A percentile compares a stretch with the other conserved stretches of the same genome.
These are phyloP conservation scores for Metarhizium sp. DNA, from an alignment of 2,329 filamentous ascomycete species.

Conservation along the genomic window DNA sequence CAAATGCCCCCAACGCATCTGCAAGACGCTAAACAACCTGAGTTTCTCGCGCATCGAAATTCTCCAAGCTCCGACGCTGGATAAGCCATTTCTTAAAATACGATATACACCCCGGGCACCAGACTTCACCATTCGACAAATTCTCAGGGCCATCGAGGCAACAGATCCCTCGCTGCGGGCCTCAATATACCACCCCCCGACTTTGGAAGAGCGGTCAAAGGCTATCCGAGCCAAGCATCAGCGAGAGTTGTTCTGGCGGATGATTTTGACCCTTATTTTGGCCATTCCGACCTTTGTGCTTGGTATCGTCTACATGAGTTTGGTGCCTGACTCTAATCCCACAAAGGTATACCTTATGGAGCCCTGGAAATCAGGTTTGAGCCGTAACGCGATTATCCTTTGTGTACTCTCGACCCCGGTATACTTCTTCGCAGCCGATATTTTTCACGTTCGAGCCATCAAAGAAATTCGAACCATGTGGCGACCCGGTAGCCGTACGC, in stretches of 20 bases:
- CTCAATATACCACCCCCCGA: constrained; percentile 69
- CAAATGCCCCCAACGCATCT: constrained; percentile 55
- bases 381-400: constrained; percentile 67
- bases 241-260: constrained; percentile 57
- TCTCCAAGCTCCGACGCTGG: constrained; percentile 42
- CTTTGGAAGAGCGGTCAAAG: constrained; percentile 72
- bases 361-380: constrained; percentile 63
- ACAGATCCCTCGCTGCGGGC: constrained; percentile 58
- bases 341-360: constrained; percentile 59
- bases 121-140: constrained; percentile 63
- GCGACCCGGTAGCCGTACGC: constrained; percentile 64
- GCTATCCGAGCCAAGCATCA: constrained; percentile 63
- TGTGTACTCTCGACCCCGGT: constrained; percentile 77
- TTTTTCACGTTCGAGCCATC: constrained; percentile 71
- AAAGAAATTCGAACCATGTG: constrained; percentile 74
- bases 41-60: constrained; percentile 40
- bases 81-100: constrained; percentile 60
- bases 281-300: constrained; percentile 80
- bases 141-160: constrained; percentile 57
- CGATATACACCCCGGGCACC: constrained; percentile 62
- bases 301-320: constrained; percentile 84
- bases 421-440: constrained; percentile 77
- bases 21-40: constrained; percentile 43
- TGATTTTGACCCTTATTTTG: constrained; percentile 57
- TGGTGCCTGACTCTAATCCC: constrained; percentile 51